A percentile compares a stretch with the other conserved stretches of the same genome.
Conservation (phyloP, 208 protist genomes). For the Lotmaria passim region DNA sequence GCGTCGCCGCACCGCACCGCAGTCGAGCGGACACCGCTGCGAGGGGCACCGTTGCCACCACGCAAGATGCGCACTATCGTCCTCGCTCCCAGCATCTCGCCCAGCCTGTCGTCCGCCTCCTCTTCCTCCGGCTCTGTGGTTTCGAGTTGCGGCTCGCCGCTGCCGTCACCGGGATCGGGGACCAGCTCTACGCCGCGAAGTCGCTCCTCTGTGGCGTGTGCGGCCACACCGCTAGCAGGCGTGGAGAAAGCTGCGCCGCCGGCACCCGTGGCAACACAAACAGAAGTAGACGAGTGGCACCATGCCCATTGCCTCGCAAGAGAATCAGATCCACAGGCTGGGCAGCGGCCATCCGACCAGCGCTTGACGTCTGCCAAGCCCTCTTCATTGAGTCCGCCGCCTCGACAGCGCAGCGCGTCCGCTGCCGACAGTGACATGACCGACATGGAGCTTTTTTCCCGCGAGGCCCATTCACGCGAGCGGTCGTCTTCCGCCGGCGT, state of each 20-base stretch:
- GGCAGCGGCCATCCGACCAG: background rate
- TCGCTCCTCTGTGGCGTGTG: background rate
- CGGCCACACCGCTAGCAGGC: background rate
- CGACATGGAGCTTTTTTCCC: background rate
- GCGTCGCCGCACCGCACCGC: background rate
- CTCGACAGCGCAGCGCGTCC: background rate
- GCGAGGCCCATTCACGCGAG: background rate
- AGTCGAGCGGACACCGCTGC: background rate
- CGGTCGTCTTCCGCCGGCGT: too few species aligned
- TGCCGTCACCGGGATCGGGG: background rate
- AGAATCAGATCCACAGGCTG: background rate
- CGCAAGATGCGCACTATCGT: constrained; percentile 35
- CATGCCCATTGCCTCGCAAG: background rate
- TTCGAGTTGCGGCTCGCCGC: background rate
- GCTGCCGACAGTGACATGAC: background rate
- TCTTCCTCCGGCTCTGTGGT: background rate
- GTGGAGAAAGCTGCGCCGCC: background rate
- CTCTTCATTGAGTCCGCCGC: constrained; percentile 6
- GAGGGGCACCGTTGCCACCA: constrained; percentile 21
- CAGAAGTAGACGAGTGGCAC: background rate
- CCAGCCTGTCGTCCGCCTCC: constrained; percentile 26
- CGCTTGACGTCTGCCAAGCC: background rate
- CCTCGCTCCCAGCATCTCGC: constrained; percentile 33
- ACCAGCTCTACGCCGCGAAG: background rate
- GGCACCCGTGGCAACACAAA: background rate